Evolutionary conservation across 2,329 filamentous ascomycete species (phyloP).

Genomic region (Monilinia polystroma): DNA sequence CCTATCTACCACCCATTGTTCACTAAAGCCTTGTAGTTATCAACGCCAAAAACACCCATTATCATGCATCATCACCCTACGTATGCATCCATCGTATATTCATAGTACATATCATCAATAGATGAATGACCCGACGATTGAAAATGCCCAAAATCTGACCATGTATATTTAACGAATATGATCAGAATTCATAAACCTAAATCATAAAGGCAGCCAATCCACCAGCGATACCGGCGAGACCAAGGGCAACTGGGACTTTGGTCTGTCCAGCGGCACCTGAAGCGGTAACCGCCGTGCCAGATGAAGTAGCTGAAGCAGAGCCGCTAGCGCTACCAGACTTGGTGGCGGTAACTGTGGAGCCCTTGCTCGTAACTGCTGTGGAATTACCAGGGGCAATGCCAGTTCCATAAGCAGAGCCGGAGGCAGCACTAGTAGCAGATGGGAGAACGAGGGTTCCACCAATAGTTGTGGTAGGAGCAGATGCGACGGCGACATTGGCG

Average conservation of each 20-base stretch:
- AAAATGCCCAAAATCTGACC: background rate
- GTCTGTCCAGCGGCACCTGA: conserved; percentile 22
- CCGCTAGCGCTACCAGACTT: background rate
- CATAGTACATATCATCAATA: background rate
- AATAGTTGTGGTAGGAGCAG: background rate
- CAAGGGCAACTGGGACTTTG: conserved; percentile 24
- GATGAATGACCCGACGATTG: background rate
- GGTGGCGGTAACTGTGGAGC: background rate
- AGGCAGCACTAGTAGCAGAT: background rate
- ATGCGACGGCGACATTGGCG: background rate
- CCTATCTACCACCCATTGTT: background rate
- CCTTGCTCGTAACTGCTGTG: conserved; percentile 1
- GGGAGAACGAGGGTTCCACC: background rate
- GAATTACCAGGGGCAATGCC: background rate
- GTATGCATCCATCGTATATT: background rate
- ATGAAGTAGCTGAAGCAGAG: background rate
- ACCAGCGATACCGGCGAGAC: conserved; percentile 26
- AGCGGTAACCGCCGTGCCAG: conserved; percentile 10
- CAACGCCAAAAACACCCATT: conserved; percentile 8
- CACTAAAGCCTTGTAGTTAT: conserved; percentile 7
- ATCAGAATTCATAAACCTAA: conserved; percentile 2
- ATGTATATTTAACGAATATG: background rate
- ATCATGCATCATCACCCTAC: background rate
- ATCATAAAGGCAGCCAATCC: conserved; percentile 32
- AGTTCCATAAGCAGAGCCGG: background rate